These are phyloP conservation scores for Podaxis pistillaris DNA, from an alignment of 768 basidiomycete species.

Conservation along the genomic window DNA sequence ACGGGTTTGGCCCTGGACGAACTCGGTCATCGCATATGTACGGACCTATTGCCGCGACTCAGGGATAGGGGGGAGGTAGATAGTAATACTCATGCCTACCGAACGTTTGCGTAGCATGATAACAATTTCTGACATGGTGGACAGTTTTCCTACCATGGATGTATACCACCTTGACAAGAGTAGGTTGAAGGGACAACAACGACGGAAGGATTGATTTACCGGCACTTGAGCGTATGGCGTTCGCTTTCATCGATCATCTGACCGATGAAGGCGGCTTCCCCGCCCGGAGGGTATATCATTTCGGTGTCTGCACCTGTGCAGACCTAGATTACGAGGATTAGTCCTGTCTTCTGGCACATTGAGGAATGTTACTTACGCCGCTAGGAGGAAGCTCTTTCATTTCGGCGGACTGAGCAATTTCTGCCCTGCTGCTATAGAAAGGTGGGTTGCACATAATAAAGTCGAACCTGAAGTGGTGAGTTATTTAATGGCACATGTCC, in stretches of 20 bases:
- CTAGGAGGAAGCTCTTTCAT: slow-evolving; percentile 66
- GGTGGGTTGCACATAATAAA: slow-evolving; percentile 98
- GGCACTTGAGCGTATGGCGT: slow-evolving; percentile 45
- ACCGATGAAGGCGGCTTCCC: slow-evolving; percentile 77
- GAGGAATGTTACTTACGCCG: slow-evolving; percentile 49
- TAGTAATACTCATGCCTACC: slow-evolving; percentile 23
- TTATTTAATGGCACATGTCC: neutral
- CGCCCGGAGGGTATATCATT: slow-evolving; percentile 82
- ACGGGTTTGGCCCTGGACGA: slow-evolving; percentile 82
- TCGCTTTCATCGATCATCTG: slow-evolving; percentile 78
- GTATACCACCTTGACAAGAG: slow-evolving; percentile 78
- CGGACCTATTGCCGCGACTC: slow-evolving; percentile 49
- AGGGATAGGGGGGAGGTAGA: neutral
- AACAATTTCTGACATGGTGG: slow-evolving; percentile 59
- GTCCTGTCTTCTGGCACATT: neutral
- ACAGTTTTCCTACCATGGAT: slow-evolving; percentile 86
- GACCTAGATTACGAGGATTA: slow-evolving; percentile 42
- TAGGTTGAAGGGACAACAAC: neutral
- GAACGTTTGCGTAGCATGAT: slow-evolving; percentile 49
- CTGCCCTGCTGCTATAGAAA: slow-evolving; percentile 79
- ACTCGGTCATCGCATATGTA: slow-evolving; percentile 85
- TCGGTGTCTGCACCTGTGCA: slow-evolving; percentile 87
- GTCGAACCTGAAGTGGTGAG: slow-evolving; percentile 43
- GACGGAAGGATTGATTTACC: slow-evolving; percentile 36
- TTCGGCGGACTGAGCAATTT: slow-evolving; percentile 57